A percentile compares a stretch with the other conserved stretches of the same genome.
These are phyloP conservation scores for Tubosaeta sp. DNA, from an alignment of 768 basidiomycete genomes.

Conservation along the genomic window DNA sequence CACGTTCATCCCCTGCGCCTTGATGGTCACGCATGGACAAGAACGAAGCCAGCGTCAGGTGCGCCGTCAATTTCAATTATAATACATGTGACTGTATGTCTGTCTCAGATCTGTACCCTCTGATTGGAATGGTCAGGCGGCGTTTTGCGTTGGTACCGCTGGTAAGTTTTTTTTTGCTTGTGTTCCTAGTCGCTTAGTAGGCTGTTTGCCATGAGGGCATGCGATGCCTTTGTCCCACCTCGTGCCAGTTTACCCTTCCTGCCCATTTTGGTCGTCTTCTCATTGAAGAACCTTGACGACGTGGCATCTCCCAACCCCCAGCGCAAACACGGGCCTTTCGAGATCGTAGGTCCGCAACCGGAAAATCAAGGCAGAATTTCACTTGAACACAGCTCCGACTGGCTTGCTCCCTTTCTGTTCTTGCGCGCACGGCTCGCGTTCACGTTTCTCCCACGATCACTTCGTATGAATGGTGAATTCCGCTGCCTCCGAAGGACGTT, in stretches of 20 bases:
- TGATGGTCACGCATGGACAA: slow-evolving; percentile 1
- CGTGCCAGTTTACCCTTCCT: slow-evolving; percentile 26
- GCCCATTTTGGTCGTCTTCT: slow-evolving; percentile 24
- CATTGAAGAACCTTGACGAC: slow-evolving; percentile 25
- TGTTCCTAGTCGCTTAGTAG: slow-evolving; percentile 19
- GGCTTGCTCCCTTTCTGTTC: slow-evolving; percentile 3
- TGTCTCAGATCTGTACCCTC: slow-evolving; percentile 11
- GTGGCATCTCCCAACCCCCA: slow-evolving; percentile 19
- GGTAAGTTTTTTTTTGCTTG: slow-evolving; percentile 13
- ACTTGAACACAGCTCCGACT: slow-evolving; percentile 21
- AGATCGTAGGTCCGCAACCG: slow-evolving; percentile 19
- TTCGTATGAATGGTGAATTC: slow-evolving; percentile 24
- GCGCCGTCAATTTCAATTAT: slow-evolving; percentile 3
- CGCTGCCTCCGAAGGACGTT: slow-evolving; percentile 27
- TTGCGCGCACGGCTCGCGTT: slow-evolving; percentile 8
- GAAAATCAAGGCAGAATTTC: slow-evolving; percentile 26
- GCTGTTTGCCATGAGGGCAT: slow-evolving; percentile 25
- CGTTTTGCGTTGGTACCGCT: slow-evolving; percentile 9
- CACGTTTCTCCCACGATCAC: slow-evolving; percentile 32
- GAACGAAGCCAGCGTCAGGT: slow-evolving; percentile 1
- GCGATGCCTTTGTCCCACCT: slow-evolving; percentile 22
- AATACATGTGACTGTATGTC: slow-evolving; percentile 2
- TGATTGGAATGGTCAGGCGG: slow-evolving; percentile 12
- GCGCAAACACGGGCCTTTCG: slow-evolving; percentile 14
- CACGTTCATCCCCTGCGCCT: not conserved